Evolutionary conservation across 352 stramenopile genomes (phyloP).

Genomic region (Pseudoperonospora humuli): DNA sequence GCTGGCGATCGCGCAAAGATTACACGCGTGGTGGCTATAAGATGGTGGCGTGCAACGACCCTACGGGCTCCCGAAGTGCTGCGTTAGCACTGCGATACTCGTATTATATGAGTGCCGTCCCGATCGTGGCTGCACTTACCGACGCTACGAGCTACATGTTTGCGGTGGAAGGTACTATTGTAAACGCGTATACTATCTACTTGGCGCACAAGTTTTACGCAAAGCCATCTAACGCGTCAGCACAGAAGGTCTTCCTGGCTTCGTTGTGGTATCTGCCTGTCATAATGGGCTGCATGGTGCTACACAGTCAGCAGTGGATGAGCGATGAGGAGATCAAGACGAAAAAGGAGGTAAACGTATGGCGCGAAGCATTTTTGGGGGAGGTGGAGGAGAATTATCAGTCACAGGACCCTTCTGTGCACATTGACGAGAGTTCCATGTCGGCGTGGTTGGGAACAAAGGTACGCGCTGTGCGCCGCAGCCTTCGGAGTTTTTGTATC

Average conservation of each 20-base stretch:
- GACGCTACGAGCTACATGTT: constrained; percentile 99
- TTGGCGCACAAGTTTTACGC: constrained; percentile 92
- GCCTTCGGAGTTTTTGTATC: constrained; percentile 72
- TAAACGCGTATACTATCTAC: constrained; percentile 96
- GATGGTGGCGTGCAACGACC: constrained; percentile 93
- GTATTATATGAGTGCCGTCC: constrained; percentile 91
- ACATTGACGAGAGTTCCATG: constrained; percentile 42
- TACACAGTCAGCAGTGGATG: constrained; percentile 92
- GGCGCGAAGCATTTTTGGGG: constrained; percentile 66
- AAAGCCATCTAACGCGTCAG: constrained; percentile 91
- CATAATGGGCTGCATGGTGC: constrained; percentile 95
- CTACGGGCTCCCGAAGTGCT: constrained; percentile 88
- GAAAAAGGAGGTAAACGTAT: constrained; percentile 49
- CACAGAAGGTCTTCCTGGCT: constrained; percentile 94
- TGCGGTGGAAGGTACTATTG: constrained; percentile 91
- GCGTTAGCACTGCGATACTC: constrained; percentile 92
- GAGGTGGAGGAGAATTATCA: constrained; percentile 64
- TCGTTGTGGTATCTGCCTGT: constrained; percentile 98
- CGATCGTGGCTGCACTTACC: constrained; percentile 85
- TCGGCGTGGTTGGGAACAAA: constrained; percentile 55
- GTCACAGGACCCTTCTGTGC: constrained; percentile 24
- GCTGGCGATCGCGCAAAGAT: constrained; percentile 93
- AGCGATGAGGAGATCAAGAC: constrained; percentile 56
- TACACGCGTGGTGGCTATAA: constrained; percentile 89
- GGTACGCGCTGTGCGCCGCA: constrained; percentile 56